Evolutionary conservation across 2,329 filamentous ascomycete genomes (phyloP), one percentile per base, ranked within the genome.

Genomic region (Penicillium sp.): DNA sequence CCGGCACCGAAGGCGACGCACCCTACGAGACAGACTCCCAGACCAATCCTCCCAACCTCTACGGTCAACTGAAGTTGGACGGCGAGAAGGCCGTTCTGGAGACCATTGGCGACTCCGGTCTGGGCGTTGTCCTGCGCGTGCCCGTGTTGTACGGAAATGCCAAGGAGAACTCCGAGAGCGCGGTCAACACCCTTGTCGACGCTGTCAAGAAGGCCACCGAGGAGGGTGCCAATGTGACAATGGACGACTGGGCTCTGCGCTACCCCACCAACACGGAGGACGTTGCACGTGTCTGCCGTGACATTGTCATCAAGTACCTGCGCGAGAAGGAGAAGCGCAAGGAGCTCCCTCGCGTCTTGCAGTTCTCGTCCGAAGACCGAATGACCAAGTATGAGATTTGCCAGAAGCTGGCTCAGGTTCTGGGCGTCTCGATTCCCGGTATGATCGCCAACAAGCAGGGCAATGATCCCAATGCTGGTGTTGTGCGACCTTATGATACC

Each of bases 351-450:
- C 76, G 69, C 27, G 83, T 92, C 41, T 79, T 96, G 16, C 92
- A 97, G 50, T 96, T 96, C 75, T 90, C 88, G 3, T 91, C 90
- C 43, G 90, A 96, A 73, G 89, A 96, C 63, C 83, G 81, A 60
- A 89, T 87, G 79, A 96, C 92, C 44, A 96, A 96, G 77, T 95
- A 92, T 72, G 86, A 93, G 71, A 96, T 97, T 52, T 92, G 89
- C 70, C 77, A 90, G 74, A 76, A 82, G 9, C 87, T 96, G 67
- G 88, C 85, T 4, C 85, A 91, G 55, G 90, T 96, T 54, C 86
- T 95, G 81, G 90, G 88, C 0, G 69, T 95, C 51, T 81, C 88
- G 10, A 78, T 88, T 18, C 83, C 85, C 44, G 82, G 83, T 7
- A 87, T 96, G 72, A 80, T 83, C 64, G 55, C 63, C 9, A 88